phyloP scores from a whole-genome alignment of 495 filamentous ascomycete species.

The Xanthoparmelia taractica region DNA sequence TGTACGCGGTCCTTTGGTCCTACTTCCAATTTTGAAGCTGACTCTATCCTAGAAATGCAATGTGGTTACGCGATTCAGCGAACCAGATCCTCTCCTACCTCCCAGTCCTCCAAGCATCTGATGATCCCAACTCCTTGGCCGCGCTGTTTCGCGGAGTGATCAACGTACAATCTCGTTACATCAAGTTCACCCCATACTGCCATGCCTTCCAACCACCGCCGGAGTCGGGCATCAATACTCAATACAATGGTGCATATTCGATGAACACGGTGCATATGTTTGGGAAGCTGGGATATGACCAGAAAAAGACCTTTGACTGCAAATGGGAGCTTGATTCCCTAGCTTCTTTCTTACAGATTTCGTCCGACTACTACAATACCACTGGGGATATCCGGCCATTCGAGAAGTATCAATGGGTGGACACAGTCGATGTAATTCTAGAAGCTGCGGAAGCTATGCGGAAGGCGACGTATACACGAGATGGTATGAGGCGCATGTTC shows the following conservation, averaged over 20 bases:
- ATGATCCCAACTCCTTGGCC: conserved; percentile 46
- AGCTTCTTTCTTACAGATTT: conserved; percentile 57
- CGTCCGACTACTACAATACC: conserved; percentile 47
- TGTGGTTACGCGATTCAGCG: conserved; percentile 63
- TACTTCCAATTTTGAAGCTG: not conserved
- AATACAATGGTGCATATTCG: conserved; percentile 41
- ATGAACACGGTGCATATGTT: conserved; percentile 36
- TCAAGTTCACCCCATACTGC: conserved; percentile 53
- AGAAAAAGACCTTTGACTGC: conserved; percentile 50
- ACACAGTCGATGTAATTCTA: conserved; percentile 48
- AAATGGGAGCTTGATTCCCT: conserved; percentile 65
- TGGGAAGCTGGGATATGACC: conserved; percentile 40
- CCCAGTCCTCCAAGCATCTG: conserved; percentile 45
- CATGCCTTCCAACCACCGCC: conserved; percentile 56
- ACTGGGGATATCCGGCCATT: conserved; percentile 53
- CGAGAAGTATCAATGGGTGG: conserved; percentile 51
- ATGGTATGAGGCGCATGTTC: conserved; percentile 18
- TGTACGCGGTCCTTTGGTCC: conserved; percentile 24
- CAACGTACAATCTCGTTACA: conserved; percentile 57
- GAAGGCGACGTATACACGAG: conserved; percentile 46
- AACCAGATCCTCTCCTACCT: conserved; percentile 62
- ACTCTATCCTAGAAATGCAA: conserved; percentile 40
- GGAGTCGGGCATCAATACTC: conserved; percentile 44
- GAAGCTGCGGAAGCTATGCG: conserved; percentile 53
- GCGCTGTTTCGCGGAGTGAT: conserved; percentile 56